Evolutionary conservation across 2,329 filamentous ascomycete genomes (phyloP), one percentile per base, ranked within the genome.

Genomic region (Alternaria triticimaculans): DNA sequence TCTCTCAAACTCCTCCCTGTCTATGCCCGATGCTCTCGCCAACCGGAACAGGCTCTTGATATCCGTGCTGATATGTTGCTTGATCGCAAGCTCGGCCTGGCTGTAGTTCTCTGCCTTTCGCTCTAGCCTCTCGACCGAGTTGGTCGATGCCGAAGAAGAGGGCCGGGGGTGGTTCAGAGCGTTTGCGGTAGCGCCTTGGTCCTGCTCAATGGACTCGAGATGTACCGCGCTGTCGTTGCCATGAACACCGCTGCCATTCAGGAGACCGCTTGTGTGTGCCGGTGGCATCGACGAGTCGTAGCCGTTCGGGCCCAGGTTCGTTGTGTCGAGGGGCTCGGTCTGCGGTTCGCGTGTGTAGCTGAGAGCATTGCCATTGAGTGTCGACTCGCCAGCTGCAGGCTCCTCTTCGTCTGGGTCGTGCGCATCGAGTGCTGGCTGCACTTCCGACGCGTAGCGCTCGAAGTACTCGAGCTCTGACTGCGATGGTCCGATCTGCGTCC

Each of bases 401-500:
- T 79, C 75, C 46, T 82, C 89, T 80, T 93, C 91, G 71, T 93
- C 90, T n/a, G 92, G 92, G 69, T 94, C 92, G 76, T 94, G 89
- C 60, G 88, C 88, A 78, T 95, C 92, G 84, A 95, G 88, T 30
- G 92, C 92, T 3, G 92, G 91, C 76, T 95, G 92, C 9, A 95
- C 91, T 66, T 87, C 84, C n/a, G 75, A 73, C 71, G 91, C 89
- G 77, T 96, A 95, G 75, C 90, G 89, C 18, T 90, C 88, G 78
- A 88, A 95, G 78, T 95, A 95, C 46, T 89, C 89, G 50, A 90
- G 87, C 65, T 94, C 92, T 55, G 85, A 76, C 7, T 80, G 76
- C 58, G 72, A 77, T 26, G 69, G 79, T 62, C 68, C 76, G 64
- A 69, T 68, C 72, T 79, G 77, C 9, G 70, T 80, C 68, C 57